Base-by-base conservation (phyloP, 345 rosid genomes). In the Pugionium cornutum region DNA sequence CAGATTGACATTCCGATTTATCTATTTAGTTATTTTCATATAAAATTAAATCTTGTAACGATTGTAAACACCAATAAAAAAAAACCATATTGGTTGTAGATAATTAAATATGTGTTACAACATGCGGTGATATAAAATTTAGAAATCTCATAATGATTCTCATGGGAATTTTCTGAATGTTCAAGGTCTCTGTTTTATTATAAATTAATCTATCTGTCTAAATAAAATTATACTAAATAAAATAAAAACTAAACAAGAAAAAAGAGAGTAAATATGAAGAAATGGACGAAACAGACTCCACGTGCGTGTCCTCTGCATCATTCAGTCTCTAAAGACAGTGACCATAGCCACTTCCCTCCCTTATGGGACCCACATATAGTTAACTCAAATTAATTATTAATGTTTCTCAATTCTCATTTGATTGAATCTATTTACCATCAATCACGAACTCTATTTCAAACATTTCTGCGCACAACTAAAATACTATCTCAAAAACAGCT, bases 301-400 rank as follows among this genome's bases (percentile, higher is more conserved):
- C 75, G 75, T 71, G 75, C 75, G 64, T 63, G 75, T 70, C 69
- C 69, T 70, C 75, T 70, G 75, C 58, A 64, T 71, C 75, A 71
- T 71, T 71, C 75, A 71, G 70, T 64, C 75, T 71, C 69, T 41
- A 63, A 64, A 64, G 75, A 71, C 75, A 71, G 75, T 3, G 64
- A 71, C 75, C 75, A 63, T 33, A 39, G 69, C 70, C 59, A 64
- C 68, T 43, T 52, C 67, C 46, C 67, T 42, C 66, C 46, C 10
- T 32, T 62, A 0, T 48, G 69, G 75, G 49, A 18, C 70, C 64
- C 64, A 31, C 46, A 9, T 40, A 11, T 49, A 49, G 75, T 71
- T 70, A 64, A 56, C 65, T 71, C 75, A 64, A 18, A 18, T 18
- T 18, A 56, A 57, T 63, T 71, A 55, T 71, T 53, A 30, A 59